phyloP scores from a whole-genome alignment of 2,329 filamentous ascomycete species.

The Ceratocystis eucalypticola region DNA sequence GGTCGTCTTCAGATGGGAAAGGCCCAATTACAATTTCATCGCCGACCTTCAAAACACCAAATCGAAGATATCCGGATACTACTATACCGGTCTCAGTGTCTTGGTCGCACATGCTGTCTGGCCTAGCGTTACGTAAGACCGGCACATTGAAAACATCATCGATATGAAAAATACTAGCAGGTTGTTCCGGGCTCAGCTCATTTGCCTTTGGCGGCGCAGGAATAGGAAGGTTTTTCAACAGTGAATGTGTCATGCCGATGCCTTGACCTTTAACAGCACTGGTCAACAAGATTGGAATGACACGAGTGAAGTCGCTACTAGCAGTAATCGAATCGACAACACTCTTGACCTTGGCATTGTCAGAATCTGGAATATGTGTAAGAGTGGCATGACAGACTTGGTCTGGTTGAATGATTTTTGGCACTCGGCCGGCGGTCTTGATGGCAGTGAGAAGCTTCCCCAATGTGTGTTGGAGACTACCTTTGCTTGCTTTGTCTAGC shows the following conservation, averaged over 20 bases:
- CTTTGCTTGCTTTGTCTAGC: slow-evolving; percentile 68
- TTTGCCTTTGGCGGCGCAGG: slow-evolving; percentile 40
- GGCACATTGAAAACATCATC: slow-evolving; percentile 78
- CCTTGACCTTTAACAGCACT: slow-evolving; percentile 77
- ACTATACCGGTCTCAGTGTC: slow-evolving; percentile 49
- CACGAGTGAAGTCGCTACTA: slow-evolving; percentile 27
- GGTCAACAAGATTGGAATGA: slow-evolving; percentile 75
- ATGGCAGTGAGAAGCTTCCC: slow-evolving; percentile 61
- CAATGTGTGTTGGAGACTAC: slow-evolving; percentile 55
- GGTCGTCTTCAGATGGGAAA: slow-evolving; percentile 43
- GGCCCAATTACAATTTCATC: slow-evolving; percentile 70
- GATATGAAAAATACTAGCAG: slow-evolving; percentile 64
- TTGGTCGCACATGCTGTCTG: slow-evolving; percentile 25
- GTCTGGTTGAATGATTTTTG: slow-evolving; percentile 54
- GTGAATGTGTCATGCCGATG: slow-evolving; percentile 66
- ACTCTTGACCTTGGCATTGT: slow-evolving; percentile 45
- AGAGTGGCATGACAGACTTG: slow-evolving; percentile 38
- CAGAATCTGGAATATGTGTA: slow-evolving; percentile 40
- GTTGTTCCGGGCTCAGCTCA: slow-evolving; percentile 47
- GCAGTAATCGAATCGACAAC: slow-evolving; percentile 39
- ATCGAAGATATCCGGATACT: slow-evolving; percentile 71
- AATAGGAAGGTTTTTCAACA: slow-evolving; percentile 63
- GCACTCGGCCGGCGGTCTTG: slow-evolving; percentile 60
- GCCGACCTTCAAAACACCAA: slow-evolving; percentile 63
- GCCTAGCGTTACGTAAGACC: slow-evolving; percentile 36